Percentiles rank a stretch among this genome's conserved stretches.
These are phyloP conservation scores for Ilyonectria destructans DNA, from an alignment of 2,329 filamentous ascomycete species.

Conservation along the genomic window DNA sequence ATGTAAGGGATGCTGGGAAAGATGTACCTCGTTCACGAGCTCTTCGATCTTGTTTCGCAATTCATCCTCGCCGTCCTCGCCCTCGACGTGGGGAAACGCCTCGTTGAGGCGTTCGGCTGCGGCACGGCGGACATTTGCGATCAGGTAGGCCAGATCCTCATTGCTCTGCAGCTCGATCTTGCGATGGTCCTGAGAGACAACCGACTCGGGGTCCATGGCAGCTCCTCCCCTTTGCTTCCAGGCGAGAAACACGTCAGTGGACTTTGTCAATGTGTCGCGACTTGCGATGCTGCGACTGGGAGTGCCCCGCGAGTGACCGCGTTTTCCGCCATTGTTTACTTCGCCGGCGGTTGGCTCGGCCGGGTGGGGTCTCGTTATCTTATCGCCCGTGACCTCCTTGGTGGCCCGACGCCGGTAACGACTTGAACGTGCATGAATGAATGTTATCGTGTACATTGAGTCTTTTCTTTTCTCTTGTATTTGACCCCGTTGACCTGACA, in stretches of 20 bases:
- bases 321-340: constrained; percentile 2
- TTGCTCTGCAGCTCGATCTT: constrained; percentile 86
- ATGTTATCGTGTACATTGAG: too few relatives aligned
- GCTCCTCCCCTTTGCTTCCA: not conserved
- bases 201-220: constrained; percentile 56
- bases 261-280: not conserved
- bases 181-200: constrained; percentile 69
- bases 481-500: too few relatives aligned
- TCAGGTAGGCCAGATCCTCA: constrained; percentile 80
- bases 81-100: constrained; percentile 77
- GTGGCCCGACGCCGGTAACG: too few relatives aligned
- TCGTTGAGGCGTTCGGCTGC: constrained; percentile 78
- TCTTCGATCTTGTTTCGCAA: constrained; percentile 72
- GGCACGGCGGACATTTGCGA: constrained; percentile 78
- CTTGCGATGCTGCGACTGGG: not conserved
- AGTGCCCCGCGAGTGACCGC: constrained; percentile 6
- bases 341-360: constrained; percentile 3
- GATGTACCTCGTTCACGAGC: constrained; percentile 71
- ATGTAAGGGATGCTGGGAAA: not conserved
- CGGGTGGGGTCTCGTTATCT: not conserved
- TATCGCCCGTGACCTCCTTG: constrained; percentile 1
- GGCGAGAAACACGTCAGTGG: not conserved
- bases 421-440: too few relatives aligned
- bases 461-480: not conserved
- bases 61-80: constrained; percentile 66